Evolutionary conservation across 192 early-diverging fungal genomes (phyloP), one percentile per base, ranked within the genome.

Genomic region (Rhizoclosmatium globosum): DNA sequence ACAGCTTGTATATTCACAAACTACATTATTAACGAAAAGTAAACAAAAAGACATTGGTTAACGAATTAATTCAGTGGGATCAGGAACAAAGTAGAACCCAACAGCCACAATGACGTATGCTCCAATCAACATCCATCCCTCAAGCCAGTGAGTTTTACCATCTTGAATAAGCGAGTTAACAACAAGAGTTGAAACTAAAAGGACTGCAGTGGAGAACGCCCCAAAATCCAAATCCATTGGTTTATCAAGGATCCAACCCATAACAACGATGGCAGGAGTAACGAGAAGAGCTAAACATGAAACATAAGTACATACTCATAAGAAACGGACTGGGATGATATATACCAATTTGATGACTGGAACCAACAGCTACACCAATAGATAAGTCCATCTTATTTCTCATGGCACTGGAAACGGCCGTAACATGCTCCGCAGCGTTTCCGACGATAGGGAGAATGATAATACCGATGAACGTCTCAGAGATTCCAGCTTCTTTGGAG

Each of bases 301-400:
- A 46, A 65, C 17, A 15, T 11, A 3, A 31, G 31, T 31, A 66
- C 68, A 13, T 4, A 56, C 3, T 47, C 21, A 77, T 69, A 92
- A 92, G 58, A 92, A 79, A 91, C 68, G 1, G 92, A 93, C 9
- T 44, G 23, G 47, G 46, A 76, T 7, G 13, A 66, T 95, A 93
- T 61, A 96, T 86, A 1, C 94, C 92, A 62, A 99, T 97, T 83
- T 99, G 97, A 86, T 96, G 91, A 50, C 92, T 93, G 3, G 92
- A 94, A 19, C 96, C 97, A 4, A 97, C 85, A 38, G 96, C 95
- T 23, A 97, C 93, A 64, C 93, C 90, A 68, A 98, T 89, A 0
- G 94, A 92, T 53, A 98, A 79, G 78, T 98, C 94, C 95, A 95
- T 96, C 85, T 96, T 96, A 87, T 96, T 91, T 79, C 92, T 91